Base-by-base conservation (phyloP, 345 rosid genomes). In the Corchorus capsularis region DNA sequence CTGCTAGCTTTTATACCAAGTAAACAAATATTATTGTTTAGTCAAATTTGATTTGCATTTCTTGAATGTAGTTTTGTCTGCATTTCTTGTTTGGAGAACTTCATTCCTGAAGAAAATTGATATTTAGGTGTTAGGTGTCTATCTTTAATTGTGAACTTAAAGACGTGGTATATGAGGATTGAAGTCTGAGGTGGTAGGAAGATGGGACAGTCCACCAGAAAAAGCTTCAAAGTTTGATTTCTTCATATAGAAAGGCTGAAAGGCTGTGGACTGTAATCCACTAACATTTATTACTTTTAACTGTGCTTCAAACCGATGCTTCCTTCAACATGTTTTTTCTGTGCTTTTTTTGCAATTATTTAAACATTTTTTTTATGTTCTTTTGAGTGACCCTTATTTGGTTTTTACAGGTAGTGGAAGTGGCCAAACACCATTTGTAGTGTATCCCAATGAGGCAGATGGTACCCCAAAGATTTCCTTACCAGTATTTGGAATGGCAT, bases 401-500 rank as follows among this genome's bases (percentile, higher is more conserved):
- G 22, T 49, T 54, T n/a, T 49, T 75, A 56, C 49, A 82, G 82
- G 85, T 35, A 54, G 27, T 20, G 78, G 82, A 75, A 79, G 72
- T 61, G 43, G 57, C 71, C 82, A 72, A 17, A 76, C 78, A 67
- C 85, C 80, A 49, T 22, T 75, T 64, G 56, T 79, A 64, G 70
- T 72, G 53, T 56, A 41, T 75, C 84, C 81, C 39, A 64, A 43
- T 6, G 74, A 78, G 54, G n/a, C 67, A 9, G 79, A 75, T 54
- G 79, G 76, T 37, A 72, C 75, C 66, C 82, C 77, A 17, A 80
- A 59, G 70, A 50, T 83, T 46, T 66, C 73, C 0, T 63, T 83
- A 49, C 79, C 77, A 59, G 68, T 49, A 54, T 83, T 83, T 50
- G 86, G 86, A 74, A 70, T 83, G 79, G 81, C 79, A 27, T 77